phyloP scores from a whole-genome alignment of 2,329 filamentous ascomycete genomes.

The Cadophora malorum region DNA sequence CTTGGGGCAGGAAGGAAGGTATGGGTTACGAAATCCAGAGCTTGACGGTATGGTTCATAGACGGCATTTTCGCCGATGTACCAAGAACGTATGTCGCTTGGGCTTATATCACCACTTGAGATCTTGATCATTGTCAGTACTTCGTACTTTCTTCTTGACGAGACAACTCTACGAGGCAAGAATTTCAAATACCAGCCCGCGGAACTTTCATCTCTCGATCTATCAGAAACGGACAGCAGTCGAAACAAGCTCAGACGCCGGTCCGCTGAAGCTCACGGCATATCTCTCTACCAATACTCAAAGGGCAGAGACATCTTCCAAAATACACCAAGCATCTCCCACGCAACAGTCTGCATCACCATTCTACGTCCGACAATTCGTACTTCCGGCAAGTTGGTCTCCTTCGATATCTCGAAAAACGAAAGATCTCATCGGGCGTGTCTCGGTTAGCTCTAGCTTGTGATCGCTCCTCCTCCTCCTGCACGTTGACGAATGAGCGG shows the following conservation, averaged over 20 bases:
- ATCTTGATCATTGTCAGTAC: constrained; percentile 2
- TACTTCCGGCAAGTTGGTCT: not conserved
- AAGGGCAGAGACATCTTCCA: constrained; percentile 12
- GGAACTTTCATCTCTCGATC: not conserved
- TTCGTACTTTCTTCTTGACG: not conserved
- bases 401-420: not conserved
- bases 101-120: not conserved
- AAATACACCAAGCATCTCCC: constrained; percentile 15
- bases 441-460: constrained; percentile 10
- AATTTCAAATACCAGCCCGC: not conserved
- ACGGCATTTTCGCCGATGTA: not conserved
- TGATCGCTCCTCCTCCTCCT: constrained; percentile 1
- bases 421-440: constrained; percentile 1
- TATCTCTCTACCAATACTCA: constrained; percentile 15
- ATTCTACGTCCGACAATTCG: not conserved
- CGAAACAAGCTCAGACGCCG: constrained; percentile 21
- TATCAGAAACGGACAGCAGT: not conserved
- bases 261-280: constrained; percentile 5
- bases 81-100: not conserved
- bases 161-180: not conserved
- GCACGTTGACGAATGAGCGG: constrained; percentile 23
- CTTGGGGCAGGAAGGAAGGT: too few relatives aligned
- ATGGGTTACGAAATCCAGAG: not conserved
- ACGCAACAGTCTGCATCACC: not conserved
- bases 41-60: not conserved